A percentile compares a stretch with the other conserved stretches of the same genome.
These are phyloP conservation scores for Luvunga scandens DNA, from an alignment of 345 rosid genomes.

Conservation along the genomic window DNA sequence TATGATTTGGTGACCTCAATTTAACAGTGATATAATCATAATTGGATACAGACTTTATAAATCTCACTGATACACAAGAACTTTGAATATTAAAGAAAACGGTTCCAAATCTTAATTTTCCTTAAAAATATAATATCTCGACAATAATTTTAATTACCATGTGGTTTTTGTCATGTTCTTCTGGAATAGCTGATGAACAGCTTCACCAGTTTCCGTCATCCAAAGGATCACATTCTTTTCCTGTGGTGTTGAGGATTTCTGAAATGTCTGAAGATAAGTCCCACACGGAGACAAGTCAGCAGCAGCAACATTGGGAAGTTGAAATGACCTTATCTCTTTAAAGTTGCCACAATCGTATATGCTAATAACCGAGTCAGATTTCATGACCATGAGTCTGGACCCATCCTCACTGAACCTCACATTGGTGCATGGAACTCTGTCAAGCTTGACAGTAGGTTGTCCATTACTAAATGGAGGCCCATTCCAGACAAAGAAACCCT, in stretches of 20 bases:
- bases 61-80: background rate
- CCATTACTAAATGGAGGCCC: slow-evolving; percentile 76
- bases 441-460: slow-evolving; percentile 62
- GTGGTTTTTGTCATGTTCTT: slow-evolving; percentile 75
- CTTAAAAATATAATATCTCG: background rate
- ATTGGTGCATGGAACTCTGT: slow-evolving; percentile 55
- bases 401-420: slow-evolving; percentile 76
- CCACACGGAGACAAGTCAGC: slow-evolving; percentile 73
- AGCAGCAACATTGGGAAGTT: slow-evolving; percentile 54
- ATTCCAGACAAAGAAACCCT: slow-evolving; percentile 70
- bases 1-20: background rate
- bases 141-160: slow-evolving; percentile 43
- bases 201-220: slow-evolving; percentile 61
- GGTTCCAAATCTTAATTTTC: background rate
- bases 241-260: slow-evolving; percentile 69
- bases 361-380: slow-evolving; percentile 45
- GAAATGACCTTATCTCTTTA: slow-evolving; percentile 58
- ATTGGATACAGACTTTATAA: background rate
- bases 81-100: background rate
- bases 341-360: slow-evolving; percentile 61
- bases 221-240: slow-evolving; percentile 77
- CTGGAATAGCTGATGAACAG: slow-evolving; percentile 67
- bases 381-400: slow-evolving; percentile 63
- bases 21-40: background rate
- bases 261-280: slow-evolving; percentile 85